Conservation (phyloP, 2,329 filamentous ascomycete genomes). For the Fusarium sp. region DNA sequence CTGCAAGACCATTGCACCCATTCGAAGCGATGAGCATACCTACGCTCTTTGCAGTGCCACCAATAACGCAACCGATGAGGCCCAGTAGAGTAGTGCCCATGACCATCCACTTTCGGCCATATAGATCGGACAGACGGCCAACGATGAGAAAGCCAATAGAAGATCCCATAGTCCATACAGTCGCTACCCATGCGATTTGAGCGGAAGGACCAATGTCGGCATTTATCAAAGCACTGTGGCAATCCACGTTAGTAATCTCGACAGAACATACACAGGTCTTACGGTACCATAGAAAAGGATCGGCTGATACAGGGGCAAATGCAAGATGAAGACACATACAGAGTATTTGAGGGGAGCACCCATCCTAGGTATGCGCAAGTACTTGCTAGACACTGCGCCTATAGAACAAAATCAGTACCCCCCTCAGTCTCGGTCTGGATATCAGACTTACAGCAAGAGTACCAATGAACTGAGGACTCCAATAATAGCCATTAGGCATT, state of each 20-base stretch:
- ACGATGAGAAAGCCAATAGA: slow-evolving; percentile 53
- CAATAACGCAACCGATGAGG: slow-evolving; percentile 52
- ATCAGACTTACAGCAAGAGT: slow-evolving; percentile 48
- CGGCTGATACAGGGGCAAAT: neutral
- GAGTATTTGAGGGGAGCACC: slow-evolving; percentile 50
- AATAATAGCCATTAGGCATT: slow-evolving; percentile 55
- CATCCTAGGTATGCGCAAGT: slow-evolving; percentile 49
- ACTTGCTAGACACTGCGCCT: slow-evolving; percentile 48
- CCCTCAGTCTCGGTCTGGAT: neutral
- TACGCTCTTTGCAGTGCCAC: slow-evolving; percentile 48
- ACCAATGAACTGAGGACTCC: slow-evolving; percentile 52
- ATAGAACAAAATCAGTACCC: neutral
- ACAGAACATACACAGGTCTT: neutral
- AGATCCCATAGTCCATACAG: slow-evolving; percentile 52
- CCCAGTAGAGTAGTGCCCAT: slow-evolving; percentile 47
- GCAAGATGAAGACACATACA: slow-evolving; percentile 32
- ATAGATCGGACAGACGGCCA: slow-evolving; percentile 55
- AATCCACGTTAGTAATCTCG: neutral
- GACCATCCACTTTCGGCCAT: slow-evolving; percentile 54
- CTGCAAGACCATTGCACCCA: slow-evolving; percentile 51
- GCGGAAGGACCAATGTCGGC: slow-evolving; percentile 46
- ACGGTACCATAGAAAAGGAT: neutral
- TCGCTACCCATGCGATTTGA: slow-evolving; percentile 48
- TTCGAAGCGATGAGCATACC: slow-evolving; percentile 51
- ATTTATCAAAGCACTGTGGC: slow-evolving; percentile 43